These are phyloP conservation scores for Colletotrichum orbiculare DNA, from an alignment of 2,329 filamentous ascomycete genomes.

Conservation along the genomic window DNA sequence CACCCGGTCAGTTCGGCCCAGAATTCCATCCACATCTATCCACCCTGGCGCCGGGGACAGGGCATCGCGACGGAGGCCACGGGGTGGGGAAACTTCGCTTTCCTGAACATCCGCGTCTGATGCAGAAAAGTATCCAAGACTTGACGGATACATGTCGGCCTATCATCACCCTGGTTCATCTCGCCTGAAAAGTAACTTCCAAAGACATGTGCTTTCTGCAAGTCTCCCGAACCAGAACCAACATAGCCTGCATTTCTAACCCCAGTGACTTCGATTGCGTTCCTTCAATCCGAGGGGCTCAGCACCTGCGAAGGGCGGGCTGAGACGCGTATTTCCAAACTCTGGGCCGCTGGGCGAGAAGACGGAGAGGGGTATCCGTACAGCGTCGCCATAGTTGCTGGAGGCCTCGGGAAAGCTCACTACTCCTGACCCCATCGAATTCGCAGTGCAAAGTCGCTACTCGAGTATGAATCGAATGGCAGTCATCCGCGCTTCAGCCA, in stretches of 20 bases:
- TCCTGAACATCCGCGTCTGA: conserved; percentile 3
- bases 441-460: no score
- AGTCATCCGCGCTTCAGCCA: no score
- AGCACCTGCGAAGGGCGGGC: neutral
- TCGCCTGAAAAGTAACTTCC: neutral
- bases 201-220: conserved; percentile 28
- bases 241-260: neutral
- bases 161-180: conserved; percentile 8
- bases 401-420: conserved; percentile 13
- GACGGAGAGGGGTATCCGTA: neutral
- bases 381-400: neutral
- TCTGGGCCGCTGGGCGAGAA: conserved; percentile 21
- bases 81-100: conserved; percentile 10
- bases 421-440: no score
- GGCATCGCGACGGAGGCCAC: conserved; percentile 6
- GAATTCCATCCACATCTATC: conserved; percentile 12
- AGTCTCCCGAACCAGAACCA: conserved; percentile 6
- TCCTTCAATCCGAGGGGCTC: neutral
- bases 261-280: neutral
- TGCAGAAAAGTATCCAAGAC: conserved; percentile 17
- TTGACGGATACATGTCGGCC: neutral
- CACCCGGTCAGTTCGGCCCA: conserved; percentile 27
- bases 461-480: no score
- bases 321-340: conserved; percentile 16
- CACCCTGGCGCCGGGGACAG: conserved; percentile 1